Percentiles rank a stretch among this genome's conserved stretches.
These are phyloP conservation scores for Sequoia sempervirens DNA, from an alignment of 75 land plant species.

Conservation along the genomic window DNA sequence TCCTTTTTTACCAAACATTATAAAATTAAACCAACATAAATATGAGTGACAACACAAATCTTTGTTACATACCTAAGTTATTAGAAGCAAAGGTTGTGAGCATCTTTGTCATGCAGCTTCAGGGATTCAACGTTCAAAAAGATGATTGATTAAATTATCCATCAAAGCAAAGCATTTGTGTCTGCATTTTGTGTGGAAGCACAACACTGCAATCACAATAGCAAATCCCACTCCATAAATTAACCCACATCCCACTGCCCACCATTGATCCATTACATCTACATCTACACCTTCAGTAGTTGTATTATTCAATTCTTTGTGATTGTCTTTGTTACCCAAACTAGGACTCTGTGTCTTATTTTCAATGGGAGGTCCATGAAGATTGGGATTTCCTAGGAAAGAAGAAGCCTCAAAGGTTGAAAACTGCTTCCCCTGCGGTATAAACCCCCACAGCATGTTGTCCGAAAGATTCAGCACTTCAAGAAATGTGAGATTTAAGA, in stretches of 20 bases:
- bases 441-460: slow-evolving; percentile 9
- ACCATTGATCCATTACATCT: not conserved
- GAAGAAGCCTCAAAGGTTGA: slow-evolving; percentile 7
- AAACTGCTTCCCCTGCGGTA: slow-evolving; percentile 19
- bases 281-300: not conserved
- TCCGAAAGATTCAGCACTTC: slow-evolving; percentile 8
- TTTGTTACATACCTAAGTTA: too few relatives aligned
- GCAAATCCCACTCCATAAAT: not conserved
- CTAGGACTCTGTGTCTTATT: not conserved
- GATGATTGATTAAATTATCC: not conserved
- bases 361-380: slow-evolving; percentile 12
- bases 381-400: slow-evolving; percentile 8
- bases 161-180: not conserved
- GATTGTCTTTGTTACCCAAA: not conserved
- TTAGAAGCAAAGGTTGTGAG: too few relatives aligned
- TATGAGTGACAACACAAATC: too few relatives aligned
- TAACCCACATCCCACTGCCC: not conserved
- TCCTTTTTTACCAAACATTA: too few relatives aligned
- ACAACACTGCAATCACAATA: not conserved
- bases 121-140: too few relatives aligned
- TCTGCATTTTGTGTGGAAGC: not conserved
- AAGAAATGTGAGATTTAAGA: slow-evolving; percentile 10
- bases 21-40: too few relatives aligned
- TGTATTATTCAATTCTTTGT: not conserved
- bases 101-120: too few relatives aligned